Evolutionary conservation across 768 basidiomycete genomes (phyloP).

Genomic region (Serendipita sp.): DNA sequence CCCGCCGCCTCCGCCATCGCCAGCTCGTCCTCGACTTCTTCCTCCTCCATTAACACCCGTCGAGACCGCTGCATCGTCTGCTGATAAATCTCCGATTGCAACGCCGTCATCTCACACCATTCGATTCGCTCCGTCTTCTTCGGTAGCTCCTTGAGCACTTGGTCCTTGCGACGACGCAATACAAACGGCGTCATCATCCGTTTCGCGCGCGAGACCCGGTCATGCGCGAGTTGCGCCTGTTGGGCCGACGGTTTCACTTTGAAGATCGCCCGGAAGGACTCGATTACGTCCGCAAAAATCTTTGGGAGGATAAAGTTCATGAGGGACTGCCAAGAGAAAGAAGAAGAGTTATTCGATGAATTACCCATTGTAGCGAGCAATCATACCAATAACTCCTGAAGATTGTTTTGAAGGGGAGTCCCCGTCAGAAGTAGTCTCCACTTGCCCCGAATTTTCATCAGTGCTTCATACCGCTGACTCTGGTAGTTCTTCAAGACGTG

Average conservation of each 20-base stretch:
- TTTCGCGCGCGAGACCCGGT: conserved; percentile 88
- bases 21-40: conserved; percentile 16
- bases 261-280: conserved; percentile 82
- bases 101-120: conserved; percentile 82
- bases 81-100: conserved; percentile 71
- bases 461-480: conserved; percentile 84
- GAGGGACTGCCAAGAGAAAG: conserved; percentile 55
- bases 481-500: conserved; percentile 96
- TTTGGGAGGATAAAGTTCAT: conserved; percentile 96
- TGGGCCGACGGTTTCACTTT: conserved; percentile 91
- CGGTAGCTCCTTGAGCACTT: conserved; percentile 88
- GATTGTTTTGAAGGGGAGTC: conserved; percentile 84
- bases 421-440: conserved; percentile 93
- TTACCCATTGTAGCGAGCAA: background rate
- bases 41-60: conserved; percentile 50
- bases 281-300: conserved; percentile 60
- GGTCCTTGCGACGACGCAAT: conserved; percentile 89
- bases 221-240: conserved; percentile 73
- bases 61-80: conserved; percentile 75
- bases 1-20: conserved; percentile 20
- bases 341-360: background rate
- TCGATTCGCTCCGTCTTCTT: conserved; percentile 86
- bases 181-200: conserved; percentile 99
- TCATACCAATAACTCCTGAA: conserved; percentile 77
- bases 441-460: conserved; percentile 68